A percentile compares a stretch with the other conserved stretches of the same genome.
These are phyloP conservation scores for Asterionellopsis glacialis DNA, from an alignment of 108 stramenopile genomes.

Conservation along the genomic window DNA sequence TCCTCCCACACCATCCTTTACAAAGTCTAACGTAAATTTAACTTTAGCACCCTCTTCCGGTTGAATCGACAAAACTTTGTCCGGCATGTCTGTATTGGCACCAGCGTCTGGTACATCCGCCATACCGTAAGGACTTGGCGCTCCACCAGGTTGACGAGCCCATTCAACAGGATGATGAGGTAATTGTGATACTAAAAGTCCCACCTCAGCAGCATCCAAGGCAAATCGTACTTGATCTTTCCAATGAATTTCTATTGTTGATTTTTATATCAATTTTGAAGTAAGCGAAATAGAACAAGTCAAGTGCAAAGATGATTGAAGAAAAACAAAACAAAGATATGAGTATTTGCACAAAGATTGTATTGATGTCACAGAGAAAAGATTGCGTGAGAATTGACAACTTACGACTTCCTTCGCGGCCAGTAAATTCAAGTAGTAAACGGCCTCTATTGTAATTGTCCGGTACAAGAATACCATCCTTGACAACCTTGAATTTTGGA, in stretches of 20 bases:
- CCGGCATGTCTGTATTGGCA: conserved; percentile 19
- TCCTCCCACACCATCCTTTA: conserved; percentile 43
- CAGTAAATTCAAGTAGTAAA: conserved; percentile 46
- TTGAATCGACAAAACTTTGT: conserved; percentile 51
- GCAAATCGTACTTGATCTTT: conserved; percentile 30
- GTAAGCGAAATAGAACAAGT: conserved; percentile 5
- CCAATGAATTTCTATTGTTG: conserved; percentile 8
- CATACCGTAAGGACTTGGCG: not conserved
- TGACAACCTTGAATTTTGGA: conserved; percentile 41
- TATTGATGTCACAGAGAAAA: too few relatives aligned
- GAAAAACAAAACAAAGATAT: too few relatives aligned
- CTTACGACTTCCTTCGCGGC: conserved; percentile 22
- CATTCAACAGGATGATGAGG: conserved; percentile 40
- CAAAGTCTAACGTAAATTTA: conserved; percentile 42
- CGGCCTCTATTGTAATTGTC: conserved; percentile 35
- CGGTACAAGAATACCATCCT: conserved; percentile 17
- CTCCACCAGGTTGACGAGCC: conserved; percentile 11
- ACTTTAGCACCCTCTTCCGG: conserved; percentile 46
- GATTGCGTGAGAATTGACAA: too few relatives aligned
- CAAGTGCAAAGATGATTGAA: too few relatives aligned
- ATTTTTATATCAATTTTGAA: not conserved
- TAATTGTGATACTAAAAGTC: conserved; percentile 38
- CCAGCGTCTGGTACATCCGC: not conserved
- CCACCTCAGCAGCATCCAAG: conserved; percentile 50
- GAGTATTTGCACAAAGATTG: too few relatives aligned